Conservation (phyloP, 495 filamentous ascomycete genomes). For the Penicillium antarcticum region DNA sequence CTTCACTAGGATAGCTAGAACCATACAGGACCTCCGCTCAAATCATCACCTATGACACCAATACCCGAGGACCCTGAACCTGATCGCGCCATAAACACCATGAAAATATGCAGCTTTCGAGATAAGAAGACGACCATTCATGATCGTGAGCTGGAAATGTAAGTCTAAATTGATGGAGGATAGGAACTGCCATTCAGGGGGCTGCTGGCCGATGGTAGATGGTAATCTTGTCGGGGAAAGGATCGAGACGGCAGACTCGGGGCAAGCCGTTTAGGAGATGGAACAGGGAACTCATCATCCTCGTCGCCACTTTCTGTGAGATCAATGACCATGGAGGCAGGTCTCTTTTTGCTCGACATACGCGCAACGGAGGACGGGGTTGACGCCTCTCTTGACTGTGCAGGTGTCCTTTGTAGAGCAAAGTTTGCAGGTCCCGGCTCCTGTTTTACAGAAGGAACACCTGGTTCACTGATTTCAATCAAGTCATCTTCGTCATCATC, state of each 20-base stretch:
- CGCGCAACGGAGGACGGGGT: constrained; percentile 42
- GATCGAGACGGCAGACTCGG: constrained; percentile 17
- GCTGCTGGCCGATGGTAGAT: constrained; percentile 19
- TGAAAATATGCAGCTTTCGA: constrained; percentile 11
- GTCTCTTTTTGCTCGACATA: constrained; percentile 55
- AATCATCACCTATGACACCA: background rate
- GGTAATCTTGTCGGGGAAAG: constrained; percentile 21
- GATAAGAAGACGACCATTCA: background rate
- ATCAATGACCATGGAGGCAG: constrained; percentile 67
- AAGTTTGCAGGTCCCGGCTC: constrained; percentile 36
- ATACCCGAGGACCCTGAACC: background rate
- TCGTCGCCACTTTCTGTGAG: constrained; percentile 74
- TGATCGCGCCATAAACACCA: constrained; percentile 20
- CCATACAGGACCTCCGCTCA: background rate
- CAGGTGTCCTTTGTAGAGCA: constrained; percentile 47
- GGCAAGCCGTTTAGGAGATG: constrained; percentile 51
- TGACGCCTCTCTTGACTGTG: constrained; percentile 54
- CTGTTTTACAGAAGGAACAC: constrained; percentile 42
- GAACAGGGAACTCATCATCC: constrained; percentile 59
- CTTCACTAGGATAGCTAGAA: background rate
- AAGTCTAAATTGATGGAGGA: constrained; percentile 10
- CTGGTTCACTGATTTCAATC: constrained; percentile 61
- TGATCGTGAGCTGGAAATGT: background rate
- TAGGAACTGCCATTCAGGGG: constrained; percentile 19
- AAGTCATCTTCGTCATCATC: constrained; percentile 71